Percentiles rank a stretch among this genome's conserved stretches.
Evolutionary conservation across 345 rosid species (phyloP).

Genomic region (Eucalyptus camaldulensis): DNA sequence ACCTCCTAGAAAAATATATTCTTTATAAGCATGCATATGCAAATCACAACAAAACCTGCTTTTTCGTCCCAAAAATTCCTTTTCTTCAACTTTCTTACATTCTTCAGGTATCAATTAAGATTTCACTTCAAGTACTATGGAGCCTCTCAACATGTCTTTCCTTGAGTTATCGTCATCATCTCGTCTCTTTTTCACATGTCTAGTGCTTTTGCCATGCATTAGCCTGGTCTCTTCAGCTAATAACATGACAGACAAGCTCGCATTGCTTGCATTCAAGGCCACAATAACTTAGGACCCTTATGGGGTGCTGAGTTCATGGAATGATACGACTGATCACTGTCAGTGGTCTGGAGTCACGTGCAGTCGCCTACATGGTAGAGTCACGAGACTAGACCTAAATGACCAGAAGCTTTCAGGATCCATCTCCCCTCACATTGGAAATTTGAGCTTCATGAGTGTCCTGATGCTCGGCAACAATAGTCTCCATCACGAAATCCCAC

Average conservation of each 20-base stretch:
- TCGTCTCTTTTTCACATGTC: neutral
- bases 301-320: neutral
- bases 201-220: neutral
- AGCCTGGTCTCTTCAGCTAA: conserved; percentile 3
- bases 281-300: neutral
- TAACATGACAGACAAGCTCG: neutral
- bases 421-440: neutral
- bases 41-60: no score
- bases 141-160: neutral
- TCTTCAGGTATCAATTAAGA: neutral
- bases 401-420: neutral
- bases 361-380: neutral
- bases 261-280: neutral
- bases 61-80: neutral
- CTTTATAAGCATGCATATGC: no score
- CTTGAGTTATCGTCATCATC: fast-evolving
- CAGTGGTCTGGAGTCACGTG: neutral
- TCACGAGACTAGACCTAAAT: neutral
- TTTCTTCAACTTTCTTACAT: neutral
- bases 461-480: neutral
- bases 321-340: neutral
- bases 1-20: no score
- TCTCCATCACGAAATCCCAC: neutral
- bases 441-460: neutral
- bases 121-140: neutral